Percentiles rank a stretch among this genome's conserved stretches.
Conservation (phyloP, 1,284 basidiomycete genomes). For the Meira miltonrushii region DNA sequence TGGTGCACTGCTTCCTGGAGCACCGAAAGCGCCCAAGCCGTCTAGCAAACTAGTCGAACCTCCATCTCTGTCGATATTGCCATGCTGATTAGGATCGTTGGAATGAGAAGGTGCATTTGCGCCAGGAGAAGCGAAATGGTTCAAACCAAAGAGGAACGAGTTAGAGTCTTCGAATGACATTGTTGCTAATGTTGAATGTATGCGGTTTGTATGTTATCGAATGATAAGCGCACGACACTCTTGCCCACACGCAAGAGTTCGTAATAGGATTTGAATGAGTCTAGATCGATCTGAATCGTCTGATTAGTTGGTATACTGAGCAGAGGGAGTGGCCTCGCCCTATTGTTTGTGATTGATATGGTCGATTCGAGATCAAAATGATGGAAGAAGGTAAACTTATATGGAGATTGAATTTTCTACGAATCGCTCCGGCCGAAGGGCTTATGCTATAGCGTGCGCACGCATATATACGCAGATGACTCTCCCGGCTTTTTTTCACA, state of each 20-base stretch:
- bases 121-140: constrained; percentile 8
- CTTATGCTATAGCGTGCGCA: too few species aligned
- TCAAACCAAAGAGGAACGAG: constrained; percentile 12
- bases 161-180: constrained; percentile 12
- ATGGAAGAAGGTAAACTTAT: too few species aligned
- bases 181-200: neutral
- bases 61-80: neutral
- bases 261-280: too few species aligned
- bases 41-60: neutral
- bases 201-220: neutral
- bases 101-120: neutral
- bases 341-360: too few species aligned
- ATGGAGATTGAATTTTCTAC: too few species aligned
- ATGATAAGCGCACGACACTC: neutral
- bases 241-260: neutral
- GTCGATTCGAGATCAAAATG: too few species aligned
- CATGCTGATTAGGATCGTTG: neutral
- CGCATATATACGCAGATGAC: too few species aligned
- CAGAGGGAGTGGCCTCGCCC: too few species aligned
- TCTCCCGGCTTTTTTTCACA: too few species aligned
- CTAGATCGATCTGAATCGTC: too few species aligned
- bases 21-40: neutral
- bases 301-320: too few species aligned
- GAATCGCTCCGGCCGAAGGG: too few species aligned
- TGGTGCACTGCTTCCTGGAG: neutral